Base-by-base conservation (phyloP, 1,284 basidiomycete genomes). In the Cystobasidiaceae sp. region DNA sequence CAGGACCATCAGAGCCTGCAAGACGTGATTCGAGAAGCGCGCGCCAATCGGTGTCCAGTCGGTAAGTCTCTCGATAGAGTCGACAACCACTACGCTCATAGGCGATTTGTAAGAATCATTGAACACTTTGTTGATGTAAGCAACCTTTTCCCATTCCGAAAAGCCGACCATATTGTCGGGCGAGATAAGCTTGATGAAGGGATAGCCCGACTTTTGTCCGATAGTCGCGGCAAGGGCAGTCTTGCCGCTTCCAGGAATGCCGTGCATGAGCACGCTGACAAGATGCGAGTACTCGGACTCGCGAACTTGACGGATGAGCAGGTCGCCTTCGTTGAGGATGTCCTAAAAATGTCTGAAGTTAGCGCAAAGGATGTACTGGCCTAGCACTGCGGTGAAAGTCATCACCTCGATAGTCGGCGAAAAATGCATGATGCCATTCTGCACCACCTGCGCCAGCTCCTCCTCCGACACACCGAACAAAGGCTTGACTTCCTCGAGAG, bases 41-140 rank as follows among this genome's bases (percentile, higher is more conserved):
- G 90, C 92, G 1, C 94, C 94, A 78, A 99, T 90, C 3, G 93
- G 92, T n/a, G 93, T 93, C 88, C 92, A 99, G 71, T 96, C 93
- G 57, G 96, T 81, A 65, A 96, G 79, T 41, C 93, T 84, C 77
- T 97, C 93, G 67, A 97, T 82, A 71, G 86, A 90, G 74, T 99
- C 96, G n/a, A 99, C 87, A 13, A 99, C 92, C 66, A 99, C 86
- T 11, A 97, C 90, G 75, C 93, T 97, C 71, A 96, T 75, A 3
- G 94, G 93, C 81, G 89, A 93, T 83, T 97, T 98, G 80, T 97
- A 96, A 70, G 90, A 92, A 78, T 99, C 96, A 67, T 84, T 83
- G 78, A 99, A 99, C 9, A 93, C 85, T 79, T 96, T 97, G 78
- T 86, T 90, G 73, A 99, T 89, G 7, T 93, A 85, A 1, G 86